Evolutionary conservation across 2,329 filamentous ascomycete genomes (phyloP).

Genomic region (Aspergillus tamarii): DNA sequence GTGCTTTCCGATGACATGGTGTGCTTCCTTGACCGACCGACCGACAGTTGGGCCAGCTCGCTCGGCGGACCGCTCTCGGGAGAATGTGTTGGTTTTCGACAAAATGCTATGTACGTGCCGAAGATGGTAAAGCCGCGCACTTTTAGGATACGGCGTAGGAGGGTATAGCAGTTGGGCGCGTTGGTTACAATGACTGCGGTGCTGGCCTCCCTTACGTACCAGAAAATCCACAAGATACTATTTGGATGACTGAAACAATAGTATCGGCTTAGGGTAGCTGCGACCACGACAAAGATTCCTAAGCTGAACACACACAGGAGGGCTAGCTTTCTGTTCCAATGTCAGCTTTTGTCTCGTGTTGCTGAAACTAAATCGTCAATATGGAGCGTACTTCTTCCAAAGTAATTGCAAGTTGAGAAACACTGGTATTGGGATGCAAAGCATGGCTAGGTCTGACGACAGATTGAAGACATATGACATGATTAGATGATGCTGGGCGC

Average conservation of each 20-base stretch:
- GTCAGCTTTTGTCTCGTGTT: background rate
- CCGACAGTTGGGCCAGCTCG: background rate
- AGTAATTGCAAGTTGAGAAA: background rate
- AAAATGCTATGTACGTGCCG: background rate
- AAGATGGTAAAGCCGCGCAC: background rate
- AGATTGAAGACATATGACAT: background rate
- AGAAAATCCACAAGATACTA: background rate
- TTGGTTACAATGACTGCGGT: constrained; percentile 1
- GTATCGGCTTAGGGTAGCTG: background rate
- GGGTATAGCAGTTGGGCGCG: background rate
- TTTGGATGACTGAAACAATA: background rate
- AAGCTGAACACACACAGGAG: background rate
- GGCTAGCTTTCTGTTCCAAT: background rate
- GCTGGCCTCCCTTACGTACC: background rate
- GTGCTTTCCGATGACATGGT: background rate
- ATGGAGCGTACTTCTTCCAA: background rate
- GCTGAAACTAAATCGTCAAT: accelerated
- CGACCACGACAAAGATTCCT: background rate
- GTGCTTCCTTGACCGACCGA: background rate
- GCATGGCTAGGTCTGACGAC: background rate
- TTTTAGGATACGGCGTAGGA: background rate
- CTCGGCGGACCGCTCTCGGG: background rate
- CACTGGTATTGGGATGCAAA: background rate
- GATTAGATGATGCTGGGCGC: background rate
- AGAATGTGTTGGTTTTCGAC: background rate